These are phyloP conservation scores for Cochlearia excelsa DNA, from an alignment of 345 rosid species.

Conservation along the genomic window DNA sequence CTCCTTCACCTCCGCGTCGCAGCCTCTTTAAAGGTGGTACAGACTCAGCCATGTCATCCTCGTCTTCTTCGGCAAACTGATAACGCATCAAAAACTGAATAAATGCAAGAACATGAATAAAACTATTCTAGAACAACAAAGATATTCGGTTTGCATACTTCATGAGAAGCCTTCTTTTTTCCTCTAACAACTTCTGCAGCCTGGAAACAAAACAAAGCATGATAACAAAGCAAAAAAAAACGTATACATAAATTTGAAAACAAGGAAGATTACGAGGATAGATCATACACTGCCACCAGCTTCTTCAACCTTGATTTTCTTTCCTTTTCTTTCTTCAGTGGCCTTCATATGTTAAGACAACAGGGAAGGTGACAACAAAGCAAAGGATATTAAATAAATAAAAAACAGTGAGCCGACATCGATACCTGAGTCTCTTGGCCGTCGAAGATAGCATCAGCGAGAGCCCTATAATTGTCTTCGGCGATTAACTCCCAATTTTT, in stretches of 20 bases:
- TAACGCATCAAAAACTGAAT: slow-evolving; percentile 14
- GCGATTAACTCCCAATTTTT: slow-evolving; percentile 82
- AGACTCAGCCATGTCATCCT: slow-evolving; percentile 37
- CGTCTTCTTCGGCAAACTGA: slow-evolving; percentile 28
- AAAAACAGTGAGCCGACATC: neutral
- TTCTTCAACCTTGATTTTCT: slow-evolving; percentile 17
- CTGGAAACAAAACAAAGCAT: slow-evolving; percentile 31
- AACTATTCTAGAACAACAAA: slow-evolving; percentile 9
- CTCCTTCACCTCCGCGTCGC: slow-evolving; percentile 55
- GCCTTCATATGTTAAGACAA: slow-evolving; percentile 1
- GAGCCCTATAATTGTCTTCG: slow-evolving; percentile 78
- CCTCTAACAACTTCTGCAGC: slow-evolving; percentile 35
- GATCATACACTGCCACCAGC: slow-evolving; percentile 28
- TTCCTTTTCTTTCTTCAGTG: slow-evolving; percentile 12
- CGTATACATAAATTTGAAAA: neutral
- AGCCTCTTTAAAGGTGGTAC: slow-evolving; percentile 69
- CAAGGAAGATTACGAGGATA: slow-evolving; percentile 2
- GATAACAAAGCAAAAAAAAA: slow-evolving; percentile 5
- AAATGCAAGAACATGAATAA: slow-evolving; percentile 13
- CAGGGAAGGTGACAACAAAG: slow-evolving; percentile 19
- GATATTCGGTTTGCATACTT: slow-evolving; percentile 36
- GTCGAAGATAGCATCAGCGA: slow-evolving; percentile 87
- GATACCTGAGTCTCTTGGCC: slow-evolving; percentile 63
- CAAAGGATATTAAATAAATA: neutral
- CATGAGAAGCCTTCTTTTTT: slow-evolving; percentile 27